phyloP scores from a whole-genome alignment of 2,329 filamentous ascomycete genomes.

The Monosporascus sp. region DNA sequence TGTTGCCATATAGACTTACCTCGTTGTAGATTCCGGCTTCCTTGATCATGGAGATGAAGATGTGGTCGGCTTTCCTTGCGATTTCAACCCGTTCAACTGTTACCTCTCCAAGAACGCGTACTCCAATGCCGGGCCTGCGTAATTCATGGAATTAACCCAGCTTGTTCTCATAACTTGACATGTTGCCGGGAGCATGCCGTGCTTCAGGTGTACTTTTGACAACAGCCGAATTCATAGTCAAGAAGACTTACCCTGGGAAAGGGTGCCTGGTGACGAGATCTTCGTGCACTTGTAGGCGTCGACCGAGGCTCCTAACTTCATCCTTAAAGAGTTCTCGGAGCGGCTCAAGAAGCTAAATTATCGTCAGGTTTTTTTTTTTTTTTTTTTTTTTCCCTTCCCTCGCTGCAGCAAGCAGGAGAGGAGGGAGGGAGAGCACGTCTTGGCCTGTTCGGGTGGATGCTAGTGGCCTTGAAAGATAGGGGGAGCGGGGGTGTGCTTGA shows the following conservation, averaged over 20 bases:
- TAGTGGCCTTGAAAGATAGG: too few species aligned
- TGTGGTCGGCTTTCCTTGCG: slow-evolving; percentile 69
- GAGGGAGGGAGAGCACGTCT: too few species aligned
- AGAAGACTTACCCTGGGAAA: not conserved
- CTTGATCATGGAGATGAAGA: slow-evolving; percentile 73
- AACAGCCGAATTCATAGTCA: not conserved
- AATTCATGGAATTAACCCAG: slow-evolving; percentile 77
- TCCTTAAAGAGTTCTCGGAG: slow-evolving; percentile 59
- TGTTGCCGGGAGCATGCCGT: slow-evolving; percentile 68
- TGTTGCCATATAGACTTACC: slow-evolving; percentile 13
- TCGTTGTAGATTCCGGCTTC: slow-evolving; percentile 68
- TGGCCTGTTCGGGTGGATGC: too few species aligned
- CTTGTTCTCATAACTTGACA: too few species aligned
- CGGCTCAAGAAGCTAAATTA: slow-evolving; percentile 2
- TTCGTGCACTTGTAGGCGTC: too few species aligned
- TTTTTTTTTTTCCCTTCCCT: too few species aligned
- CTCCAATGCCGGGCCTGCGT: slow-evolving; percentile 65
- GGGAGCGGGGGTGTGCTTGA: too few species aligned
- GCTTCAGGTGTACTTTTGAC: slow-evolving; percentile 53
- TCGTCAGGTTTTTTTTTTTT: not conserved
- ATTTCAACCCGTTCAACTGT: slow-evolving; percentile 76
- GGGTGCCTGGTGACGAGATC: too few species aligned
- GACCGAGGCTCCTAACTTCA: slow-evolving; percentile 60
- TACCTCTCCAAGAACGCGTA: slow-evolving; percentile 79
- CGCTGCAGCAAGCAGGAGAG: too few species aligned